Conservation (phyloP, 2,329 filamentous ascomycete species). For the Didymella pinodella region DNA sequence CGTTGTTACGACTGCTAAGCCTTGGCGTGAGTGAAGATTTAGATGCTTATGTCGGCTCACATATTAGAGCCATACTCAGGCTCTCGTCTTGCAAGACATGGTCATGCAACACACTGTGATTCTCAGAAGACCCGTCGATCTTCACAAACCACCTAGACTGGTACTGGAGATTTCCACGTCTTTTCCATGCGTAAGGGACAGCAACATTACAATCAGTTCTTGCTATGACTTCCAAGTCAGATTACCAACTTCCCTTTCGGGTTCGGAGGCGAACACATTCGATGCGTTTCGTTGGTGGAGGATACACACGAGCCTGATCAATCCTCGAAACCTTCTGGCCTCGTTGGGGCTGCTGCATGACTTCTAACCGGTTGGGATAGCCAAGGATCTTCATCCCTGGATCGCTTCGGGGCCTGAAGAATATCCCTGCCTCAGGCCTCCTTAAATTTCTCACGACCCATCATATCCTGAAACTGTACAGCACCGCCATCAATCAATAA, state of each 20-base stretch:
- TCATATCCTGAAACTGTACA: background rate
- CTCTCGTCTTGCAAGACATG: no score
- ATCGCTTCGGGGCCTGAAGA: background rate
- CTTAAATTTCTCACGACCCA: background rate
- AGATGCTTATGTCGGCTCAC: background rate
- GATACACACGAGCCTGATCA: background rate
- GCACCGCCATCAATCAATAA: background rate
- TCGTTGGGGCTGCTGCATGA: background rate
- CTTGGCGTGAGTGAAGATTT: background rate
- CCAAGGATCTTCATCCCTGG: constrained; percentile 4
- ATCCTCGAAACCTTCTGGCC: background rate
- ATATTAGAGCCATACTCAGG: background rate
- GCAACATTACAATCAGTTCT: no score
- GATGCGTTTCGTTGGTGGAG: background rate
- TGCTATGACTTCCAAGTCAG: no score
- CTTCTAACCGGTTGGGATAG: background rate
- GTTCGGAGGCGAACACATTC: background rate
- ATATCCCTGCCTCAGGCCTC: background rate
- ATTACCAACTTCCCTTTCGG: background rate
- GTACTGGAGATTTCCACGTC: no score
- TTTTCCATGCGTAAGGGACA: no score
- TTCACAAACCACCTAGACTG: no score
- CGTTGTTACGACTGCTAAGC: background rate
- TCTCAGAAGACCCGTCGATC: no score
- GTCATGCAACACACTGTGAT: no score